phyloP scores from a whole-genome alignment of 2,329 filamentous ascomycete genomes.

The Botrytis aclada region DNA sequence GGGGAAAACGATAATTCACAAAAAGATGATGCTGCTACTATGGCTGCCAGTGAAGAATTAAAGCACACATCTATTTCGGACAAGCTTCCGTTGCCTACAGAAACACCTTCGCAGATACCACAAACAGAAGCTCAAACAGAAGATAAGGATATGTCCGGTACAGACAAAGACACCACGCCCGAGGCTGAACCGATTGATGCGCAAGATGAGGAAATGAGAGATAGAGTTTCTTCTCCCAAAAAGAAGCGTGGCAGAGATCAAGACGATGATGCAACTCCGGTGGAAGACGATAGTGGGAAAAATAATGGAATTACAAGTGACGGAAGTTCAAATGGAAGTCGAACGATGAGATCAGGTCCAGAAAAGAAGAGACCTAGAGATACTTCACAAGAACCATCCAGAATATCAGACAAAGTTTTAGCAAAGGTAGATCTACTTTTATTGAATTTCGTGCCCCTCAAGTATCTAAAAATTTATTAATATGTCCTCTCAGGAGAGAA shows the following conservation, averaged over 20 bases:
- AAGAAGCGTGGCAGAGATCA: constrained; percentile 54
- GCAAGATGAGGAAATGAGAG: constrained; percentile 44
- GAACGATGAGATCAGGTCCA: constrained; percentile 50
- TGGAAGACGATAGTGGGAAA: constrained; percentile 36
- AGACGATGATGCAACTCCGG: constrained; percentile 46
- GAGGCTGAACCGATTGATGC: constrained; percentile 40
- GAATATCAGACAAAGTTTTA: constrained; percentile 30
- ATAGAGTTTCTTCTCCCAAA: constrained; percentile 58
- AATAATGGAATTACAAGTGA: constrained; percentile 42
- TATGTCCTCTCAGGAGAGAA: constrained; percentile 21
- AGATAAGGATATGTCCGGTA: constrained; percentile 34
- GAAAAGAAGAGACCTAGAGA: constrained; percentile 65
- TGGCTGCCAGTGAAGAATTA: constrained; percentile 61
- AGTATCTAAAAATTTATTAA: background rate
- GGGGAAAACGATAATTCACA: constrained; percentile 24
- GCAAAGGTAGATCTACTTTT: constrained; percentile 25
- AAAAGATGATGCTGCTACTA: constrained; percentile 60
- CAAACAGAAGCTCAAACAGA: constrained; percentile 35
- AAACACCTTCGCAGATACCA: constrained; percentile 47
- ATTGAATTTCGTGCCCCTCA: background rate
- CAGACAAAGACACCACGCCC: constrained; percentile 32
- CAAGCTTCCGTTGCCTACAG: constrained; percentile 44
- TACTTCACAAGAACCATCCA: constrained; percentile 30
- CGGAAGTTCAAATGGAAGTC: constrained; percentile 39
- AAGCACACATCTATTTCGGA: constrained; percentile 62